These are phyloP conservation scores for Kregervanrija fluxuum DNA, from an alignment of 805 yeast genomes.

Conservation along the genomic window DNA sequence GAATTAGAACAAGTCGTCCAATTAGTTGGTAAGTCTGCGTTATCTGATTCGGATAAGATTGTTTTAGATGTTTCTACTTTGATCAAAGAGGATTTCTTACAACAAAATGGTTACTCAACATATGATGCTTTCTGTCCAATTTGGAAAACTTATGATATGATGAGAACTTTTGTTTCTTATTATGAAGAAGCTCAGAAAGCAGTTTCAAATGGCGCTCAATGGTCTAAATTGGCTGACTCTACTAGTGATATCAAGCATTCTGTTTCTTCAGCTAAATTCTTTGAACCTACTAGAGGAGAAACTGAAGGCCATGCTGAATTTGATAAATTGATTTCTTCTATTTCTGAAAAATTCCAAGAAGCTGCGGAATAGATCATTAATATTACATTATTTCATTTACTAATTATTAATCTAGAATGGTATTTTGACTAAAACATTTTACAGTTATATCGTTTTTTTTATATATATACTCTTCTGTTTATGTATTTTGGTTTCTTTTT, in stretches of 20 bases:
- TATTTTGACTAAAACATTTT: too few relatives aligned
- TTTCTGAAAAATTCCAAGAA: constrained; percentile 90
- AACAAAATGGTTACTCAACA: constrained; percentile 97
- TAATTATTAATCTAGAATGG: too few relatives aligned
- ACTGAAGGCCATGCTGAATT: constrained; percentile 69
- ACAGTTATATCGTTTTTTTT: too few relatives aligned
- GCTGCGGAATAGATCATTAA: constrained; percentile 64
- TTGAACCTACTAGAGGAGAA: constrained; percentile 91
- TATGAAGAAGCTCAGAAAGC: constrained; percentile 98
- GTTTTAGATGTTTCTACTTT: constrained; percentile 87
- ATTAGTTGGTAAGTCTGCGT: constrained; percentile 96
- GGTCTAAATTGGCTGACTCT: constrained; percentile 87
- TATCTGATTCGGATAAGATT: constrained; percentile 94
- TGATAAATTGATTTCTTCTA: constrained; percentile 62
- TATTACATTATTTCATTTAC: neutral
- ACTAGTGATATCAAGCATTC: constrained; percentile 89
- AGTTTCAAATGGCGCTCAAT: constrained; percentile 83
- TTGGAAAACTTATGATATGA: constrained; percentile 98
- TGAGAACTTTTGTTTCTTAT: constrained; percentile 88
- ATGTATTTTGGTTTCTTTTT: too few relatives aligned
- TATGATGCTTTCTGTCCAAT: constrained; percentile 99
- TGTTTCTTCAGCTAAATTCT: constrained; percentile 91
- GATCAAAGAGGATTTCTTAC: constrained; percentile 96
- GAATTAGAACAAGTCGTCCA: constrained; percentile 99
- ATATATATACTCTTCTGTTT: too few relatives aligned